phyloP scores from a whole-genome alignment of 2,329 filamentous ascomycete species.

The Penicillium capsulatum region DNA sequence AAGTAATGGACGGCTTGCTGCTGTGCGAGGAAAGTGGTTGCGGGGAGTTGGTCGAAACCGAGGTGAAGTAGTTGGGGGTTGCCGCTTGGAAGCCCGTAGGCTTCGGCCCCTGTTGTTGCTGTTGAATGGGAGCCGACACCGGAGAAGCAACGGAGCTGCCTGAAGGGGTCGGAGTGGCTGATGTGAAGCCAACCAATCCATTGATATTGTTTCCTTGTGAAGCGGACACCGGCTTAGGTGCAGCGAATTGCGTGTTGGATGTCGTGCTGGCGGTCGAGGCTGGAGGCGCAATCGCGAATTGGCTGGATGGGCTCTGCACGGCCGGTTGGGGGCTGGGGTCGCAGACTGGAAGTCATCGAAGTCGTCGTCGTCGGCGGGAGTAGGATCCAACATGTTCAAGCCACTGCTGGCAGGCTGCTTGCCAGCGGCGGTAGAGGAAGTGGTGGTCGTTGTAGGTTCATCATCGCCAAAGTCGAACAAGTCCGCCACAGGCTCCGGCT shows the following conservation, averaged over 20 bases:
- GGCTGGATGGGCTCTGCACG: conserved; percentile 30
- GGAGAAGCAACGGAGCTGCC: conserved; percentile 52
- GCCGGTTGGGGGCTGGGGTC: conserved; percentile 45
- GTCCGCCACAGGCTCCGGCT: conserved; percentile 80
- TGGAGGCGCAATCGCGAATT: conserved; percentile 42
- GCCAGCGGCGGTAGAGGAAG: conserved; percentile 37
- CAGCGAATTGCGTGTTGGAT: conserved; percentile 65
- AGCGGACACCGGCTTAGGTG: conserved; percentile 79
- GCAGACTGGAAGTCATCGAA: conserved; percentile 98
- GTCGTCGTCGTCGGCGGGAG: conserved; percentile 69
- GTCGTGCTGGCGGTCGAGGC: conserved; percentile 47
- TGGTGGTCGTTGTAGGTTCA: conserved; percentile 54
- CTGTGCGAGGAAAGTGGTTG: conserved; percentile 34
- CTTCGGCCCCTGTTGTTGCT: conserved; percentile 45
- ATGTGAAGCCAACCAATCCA: conserved; percentile 74
- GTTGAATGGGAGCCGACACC: conserved; percentile 43
- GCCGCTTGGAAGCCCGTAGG: conserved; percentile 67
- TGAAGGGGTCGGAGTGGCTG: conserved; percentile 68
- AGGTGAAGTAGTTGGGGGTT: conserved; percentile 93
- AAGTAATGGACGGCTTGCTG: conserved; percentile 37
- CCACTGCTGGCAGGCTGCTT: conserved; percentile 47
- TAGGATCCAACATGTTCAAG: conserved; percentile 46
- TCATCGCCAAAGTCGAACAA: conserved; percentile 82
- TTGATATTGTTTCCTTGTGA: conserved; percentile 75
- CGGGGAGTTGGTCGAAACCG: conserved; percentile 51